These are phyloP conservation scores for Brassica juncea DNA, from an alignment of 345 rosid species.

Conservation along the genomic window DNA sequence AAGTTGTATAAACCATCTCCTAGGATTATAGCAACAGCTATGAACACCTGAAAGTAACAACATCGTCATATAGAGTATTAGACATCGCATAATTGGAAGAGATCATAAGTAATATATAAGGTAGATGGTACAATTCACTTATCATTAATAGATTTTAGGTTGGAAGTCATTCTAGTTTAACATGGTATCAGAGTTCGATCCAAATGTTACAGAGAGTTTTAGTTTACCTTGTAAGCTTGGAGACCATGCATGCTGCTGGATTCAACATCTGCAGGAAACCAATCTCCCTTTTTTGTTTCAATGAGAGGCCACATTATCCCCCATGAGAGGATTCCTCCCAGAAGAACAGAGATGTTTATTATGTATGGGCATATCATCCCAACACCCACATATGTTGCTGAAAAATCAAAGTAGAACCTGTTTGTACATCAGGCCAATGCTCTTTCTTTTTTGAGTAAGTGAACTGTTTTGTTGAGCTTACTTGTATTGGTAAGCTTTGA, in stretches of 20 bases:
- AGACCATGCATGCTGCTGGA: constrained; percentile 56
- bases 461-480: constrained; percentile 31
- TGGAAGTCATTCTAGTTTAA: too few relatives aligned
- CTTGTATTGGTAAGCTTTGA: constrained; percentile 62
- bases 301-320: constrained; percentile 90
- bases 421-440: constrained; percentile 28
- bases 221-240: constrained; percentile 69
- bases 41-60: constrained; percentile 58
- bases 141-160: too few relatives aligned
- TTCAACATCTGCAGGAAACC: constrained; percentile 51
- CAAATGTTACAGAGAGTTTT: not conserved
- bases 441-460: not conserved
- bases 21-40: constrained; percentile 76
- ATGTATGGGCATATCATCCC: constrained; percentile 92
- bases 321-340: constrained; percentile 83
- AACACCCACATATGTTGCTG: constrained; percentile 80
- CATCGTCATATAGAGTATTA: not conserved
- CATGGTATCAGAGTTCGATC: too few relatives aligned
- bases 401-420: constrained; percentile 89
- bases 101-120: too few relatives aligned
- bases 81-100: too few relatives aligned
- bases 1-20: constrained; percentile 85
- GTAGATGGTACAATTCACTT: too few relatives aligned
- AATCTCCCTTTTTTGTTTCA: constrained; percentile 56
- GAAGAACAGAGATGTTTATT: constrained; percentile 61